phyloP scores from a whole-genome alignment of 1,284 basidiomycete species.

The Papiliotrema nemorosa region DNA sequence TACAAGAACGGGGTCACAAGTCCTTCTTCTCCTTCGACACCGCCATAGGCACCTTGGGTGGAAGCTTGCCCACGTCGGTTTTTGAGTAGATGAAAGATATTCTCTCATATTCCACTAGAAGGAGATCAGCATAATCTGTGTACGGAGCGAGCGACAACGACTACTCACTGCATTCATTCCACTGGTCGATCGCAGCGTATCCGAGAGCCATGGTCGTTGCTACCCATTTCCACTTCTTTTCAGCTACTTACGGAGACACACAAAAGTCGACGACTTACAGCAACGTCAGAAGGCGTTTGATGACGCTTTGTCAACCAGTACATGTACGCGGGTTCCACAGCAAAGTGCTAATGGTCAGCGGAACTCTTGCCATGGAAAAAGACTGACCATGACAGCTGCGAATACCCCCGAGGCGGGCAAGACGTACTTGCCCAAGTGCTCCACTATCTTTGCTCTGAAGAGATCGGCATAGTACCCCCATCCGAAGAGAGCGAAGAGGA shows the following conservation, averaged over 20 bases:
- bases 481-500: conserved; percentile 23
- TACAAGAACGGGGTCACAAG: not conserved
- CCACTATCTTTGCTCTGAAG: conserved; percentile 10
- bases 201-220: conserved; percentile 27
- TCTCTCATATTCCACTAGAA: conserved; percentile 32
- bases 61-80: conserved; percentile 31
- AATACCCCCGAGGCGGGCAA: conserved; percentile 18
- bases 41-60: conserved; percentile 7
- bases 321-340: conserved; percentile 20
- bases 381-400: conserved; percentile 28
- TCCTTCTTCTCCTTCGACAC: conserved; percentile 9
- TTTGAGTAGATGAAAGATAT: conserved; percentile 25
- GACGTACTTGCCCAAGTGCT: conserved; percentile 12
- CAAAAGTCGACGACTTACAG: not conserved
- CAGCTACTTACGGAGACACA: not conserved
- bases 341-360: conserved; percentile 10
- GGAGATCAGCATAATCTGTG: conserved; percentile 1
- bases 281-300: conserved; percentile 1
- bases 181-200: conserved; percentile 32
- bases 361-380: not conserved
- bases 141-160: not conserved
- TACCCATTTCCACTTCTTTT: conserved; percentile 29
- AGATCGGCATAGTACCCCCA: conserved; percentile 20
- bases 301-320: conserved; percentile 8
- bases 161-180: conserved; percentile 34